Evolutionary conservation across 2,329 filamentous ascomycete genomes (phyloP), one percentile per base, ranked within the genome.

Genomic region (Colletotrichum acutatum): DNA sequence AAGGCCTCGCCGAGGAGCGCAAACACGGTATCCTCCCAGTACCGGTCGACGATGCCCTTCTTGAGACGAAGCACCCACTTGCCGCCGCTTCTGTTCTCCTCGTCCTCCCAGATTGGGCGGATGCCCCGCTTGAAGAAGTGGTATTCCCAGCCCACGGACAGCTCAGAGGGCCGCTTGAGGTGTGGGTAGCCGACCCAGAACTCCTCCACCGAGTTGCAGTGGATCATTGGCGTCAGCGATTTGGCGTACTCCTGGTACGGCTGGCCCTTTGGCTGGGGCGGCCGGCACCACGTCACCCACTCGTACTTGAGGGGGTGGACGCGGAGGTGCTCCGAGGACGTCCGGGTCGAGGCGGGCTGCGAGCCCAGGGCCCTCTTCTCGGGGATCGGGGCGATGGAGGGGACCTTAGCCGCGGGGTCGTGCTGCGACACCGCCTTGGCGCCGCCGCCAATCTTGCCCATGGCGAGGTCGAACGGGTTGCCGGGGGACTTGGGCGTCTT

Each of bases 51-150:
- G 24, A 99, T 94, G 30, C 97, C 97, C 87, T 99, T 99, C 90
- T 98, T 98, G 81, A 99, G 86, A 76, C 96, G 90, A 81, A 99
- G 92, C 76, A 98, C 95, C 96, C 96, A 99, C 85, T 99, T 99
- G 64, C 97, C 97, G 67, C 97, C 97, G 77, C 92, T 93, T 83
- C 95, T 97, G 85, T 99, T 99, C 81, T 97, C 95, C 59, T 98
- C 95, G 78, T 99, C 97, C 83, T 99, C 97, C 97, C 97, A 99
- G 78, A 99, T 97, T 26, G 97, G 97, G 74, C 97, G 92, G 74
- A 99, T 95, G 67, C 95, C 96, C 80, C 97, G 95, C 84, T 97
- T 97, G 87, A 99, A 99, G 73, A 99, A 92, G 82, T 99, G 97
- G 81, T 98, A 99, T 84, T 99, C 97, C 28, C 95, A 98, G 34